Evolutionary conservation across 441 rosid species (phyloP).

Genomic region (Pelargonium myrrhifolium): DNA sequence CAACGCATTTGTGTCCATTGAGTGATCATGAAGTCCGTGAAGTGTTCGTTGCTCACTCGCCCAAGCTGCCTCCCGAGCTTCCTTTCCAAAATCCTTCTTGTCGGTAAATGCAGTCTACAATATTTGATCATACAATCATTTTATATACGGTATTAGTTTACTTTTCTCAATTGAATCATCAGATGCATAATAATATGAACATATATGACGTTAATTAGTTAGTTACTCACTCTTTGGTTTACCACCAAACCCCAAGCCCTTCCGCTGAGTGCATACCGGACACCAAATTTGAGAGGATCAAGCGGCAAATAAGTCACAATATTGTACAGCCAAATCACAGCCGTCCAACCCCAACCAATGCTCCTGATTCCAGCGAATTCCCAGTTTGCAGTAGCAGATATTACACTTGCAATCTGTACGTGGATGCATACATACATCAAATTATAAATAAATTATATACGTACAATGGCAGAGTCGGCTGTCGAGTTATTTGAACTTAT

Average conservation of each 20-base stretch:
- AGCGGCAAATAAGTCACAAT: conserved; percentile 70
- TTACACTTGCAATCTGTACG: conserved; percentile 59
- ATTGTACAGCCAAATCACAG: conserved; percentile 67
- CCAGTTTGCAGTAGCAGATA: conserved; percentile 78
- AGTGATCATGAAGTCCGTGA: conserved; percentile 44
- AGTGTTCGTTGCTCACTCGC: conserved; percentile 45
- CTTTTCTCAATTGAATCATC: too few species aligned
- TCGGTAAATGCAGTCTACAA: conserved; percentile 62
- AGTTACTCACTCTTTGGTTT: conserved; percentile 29
- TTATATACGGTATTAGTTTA: too few species aligned
- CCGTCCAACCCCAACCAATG: conserved; percentile 96
- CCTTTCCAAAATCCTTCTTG: conserved; percentile 46
- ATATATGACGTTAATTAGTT: too few species aligned
- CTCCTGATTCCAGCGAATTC: conserved; percentile 67
- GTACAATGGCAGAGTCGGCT: too few species aligned
- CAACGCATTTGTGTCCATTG: conserved; percentile 22
- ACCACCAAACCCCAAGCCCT: conserved; percentile 48
- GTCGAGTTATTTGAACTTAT: too few species aligned
- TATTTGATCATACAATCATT: too few species aligned
- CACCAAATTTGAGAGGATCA: conserved; percentile 72
- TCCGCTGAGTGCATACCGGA: conserved; percentile 52
- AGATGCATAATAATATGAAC: too few species aligned
- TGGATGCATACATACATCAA: background rate
- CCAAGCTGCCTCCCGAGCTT: conserved; percentile 49
- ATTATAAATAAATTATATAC: too few species aligned